These are phyloP conservation scores for Pythium angustatum DNA, from an alignment of 352 stramenopile genomes.

Conservation along the genomic window DNA sequence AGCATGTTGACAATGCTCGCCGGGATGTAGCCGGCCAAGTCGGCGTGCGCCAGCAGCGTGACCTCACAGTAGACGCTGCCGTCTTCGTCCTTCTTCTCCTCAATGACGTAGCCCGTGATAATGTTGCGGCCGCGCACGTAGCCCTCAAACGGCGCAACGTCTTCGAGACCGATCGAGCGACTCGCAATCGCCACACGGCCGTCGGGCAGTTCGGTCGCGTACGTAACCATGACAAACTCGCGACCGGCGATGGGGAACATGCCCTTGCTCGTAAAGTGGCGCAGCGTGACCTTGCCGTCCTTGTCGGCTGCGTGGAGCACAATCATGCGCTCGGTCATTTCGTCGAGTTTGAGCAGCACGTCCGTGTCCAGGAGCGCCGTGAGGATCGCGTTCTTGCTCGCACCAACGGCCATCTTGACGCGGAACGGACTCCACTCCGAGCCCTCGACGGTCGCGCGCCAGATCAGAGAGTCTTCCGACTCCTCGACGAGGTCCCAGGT, in stretches of 20 bases:
- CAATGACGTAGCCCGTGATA: constrained; percentile 80
- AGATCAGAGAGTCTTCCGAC: constrained; percentile 49
- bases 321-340: constrained; percentile 73
- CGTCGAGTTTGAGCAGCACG: constrained; percentile 70
- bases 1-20: constrained; percentile 83
- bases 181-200: constrained; percentile 64
- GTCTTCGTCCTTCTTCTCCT: constrained; percentile 48
- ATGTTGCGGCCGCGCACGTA: constrained; percentile 69
- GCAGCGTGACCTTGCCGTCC: constrained; percentile 59
- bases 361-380: constrained; percentile 59
- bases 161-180: constrained; percentile 53
- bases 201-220: constrained; percentile 51
- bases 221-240: constrained; percentile 76
- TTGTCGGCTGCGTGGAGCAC: constrained; percentile 57
- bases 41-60: constrained; percentile 73
- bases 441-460: constrained; percentile 61
- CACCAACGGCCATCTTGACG: constrained; percentile 51
- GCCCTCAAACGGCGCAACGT: constrained; percentile 49
- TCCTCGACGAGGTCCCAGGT: constrained; percentile 73
- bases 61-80: constrained; percentile 65
- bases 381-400: constrained; percentile 58
- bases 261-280: constrained; percentile 76
- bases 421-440: constrained; percentile 76
- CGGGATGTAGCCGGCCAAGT: constrained; percentile 79
- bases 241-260: constrained; percentile 75